Base-by-base conservation (phyloP, 148 eudicot genomes). In the Pharnaceum exiguum region DNA sequence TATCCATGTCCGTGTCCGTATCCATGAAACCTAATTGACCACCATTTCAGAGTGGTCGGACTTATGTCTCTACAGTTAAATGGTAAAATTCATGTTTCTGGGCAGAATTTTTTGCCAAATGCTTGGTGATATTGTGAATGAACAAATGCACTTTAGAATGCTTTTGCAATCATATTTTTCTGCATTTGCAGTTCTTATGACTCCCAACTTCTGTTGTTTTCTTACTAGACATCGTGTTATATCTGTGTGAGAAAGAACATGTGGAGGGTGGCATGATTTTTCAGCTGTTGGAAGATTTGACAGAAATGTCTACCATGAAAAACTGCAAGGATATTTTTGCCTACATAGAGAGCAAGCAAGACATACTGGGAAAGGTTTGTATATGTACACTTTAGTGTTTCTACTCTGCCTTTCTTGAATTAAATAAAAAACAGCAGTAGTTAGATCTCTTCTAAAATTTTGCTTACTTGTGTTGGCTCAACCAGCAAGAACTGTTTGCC, bases 231-330 rank as follows among this genome's bases (percentile, higher is more conserved):
- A 89, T 93, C 71, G 96, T 93, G 49, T 72, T 93, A 46, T 93
- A 89, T 74, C 95, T 93, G 37, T 93, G 99, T 73, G 96, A 93
- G 76, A 93, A 86, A 71, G 99, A 93, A 63, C 99, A 93, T 63
- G 75, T 93, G 63, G 99, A 93, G 73, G 95, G 89, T 63, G 99
- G 99, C 54, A 93, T 89, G 96, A 86, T 93, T 70, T 93, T 93
- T 71, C 96, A 89, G 79, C 80, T 93, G 60, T 70, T 93, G 71
- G 99, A 93, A 75, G 96, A 93, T 77, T 68, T 93, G 74, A 93
- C 99, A 16, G 99, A 93, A 74, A 93, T 89, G 99, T 93, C 99
- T 54, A 93, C 99, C 51, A 89, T 93, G 96, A 83, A 80, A 73
- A 89, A 93, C 63, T 93, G 99, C 68, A 73, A 93, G 77, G 96